phyloP scores from a whole-genome alignment of 768 basidiomycete genomes.

The Lactarius psammicola region DNA sequence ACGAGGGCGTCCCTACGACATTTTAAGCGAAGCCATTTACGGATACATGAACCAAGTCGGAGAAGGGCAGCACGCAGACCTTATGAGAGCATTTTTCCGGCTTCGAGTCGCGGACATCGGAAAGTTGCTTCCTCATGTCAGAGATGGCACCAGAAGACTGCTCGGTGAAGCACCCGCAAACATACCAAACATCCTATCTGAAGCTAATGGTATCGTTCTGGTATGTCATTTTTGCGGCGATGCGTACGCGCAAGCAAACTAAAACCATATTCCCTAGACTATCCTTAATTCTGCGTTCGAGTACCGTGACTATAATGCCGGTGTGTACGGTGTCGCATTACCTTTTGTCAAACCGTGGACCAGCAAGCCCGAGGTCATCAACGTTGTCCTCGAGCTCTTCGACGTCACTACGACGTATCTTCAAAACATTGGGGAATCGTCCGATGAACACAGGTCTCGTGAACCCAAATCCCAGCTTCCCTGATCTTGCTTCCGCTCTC shows the following conservation, averaged over 20 bases:
- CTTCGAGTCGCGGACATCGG: conserved; percentile 65
- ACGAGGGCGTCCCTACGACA: conserved; percentile 53
- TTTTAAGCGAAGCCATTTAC: conserved; percentile 69
- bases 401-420: conserved; percentile 54
- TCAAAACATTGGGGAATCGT: conserved; percentile 40
- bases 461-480: conserved; percentile 58
- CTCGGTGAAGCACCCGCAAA: conserved; percentile 47
- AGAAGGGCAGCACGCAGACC: conserved; percentile 64
- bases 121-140: conserved; percentile 59
- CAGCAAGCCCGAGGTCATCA: conserved; percentile 63
- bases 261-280: conserved; percentile 45
- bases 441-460: conserved; percentile 30
- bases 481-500: conserved; percentile 57
- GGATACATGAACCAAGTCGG: conserved; percentile 61
- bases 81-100: conserved; percentile 83
- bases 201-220: conserved; percentile 67
- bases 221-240: conserved; percentile 42
- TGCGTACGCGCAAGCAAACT: background rate
- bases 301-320: conserved; percentile 68
- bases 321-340: conserved; percentile 73
- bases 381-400: conserved; percentile 70
- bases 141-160: conserved; percentile 46
- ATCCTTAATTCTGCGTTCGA: conserved; percentile 69
- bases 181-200: conserved; percentile 48
- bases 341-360: conserved; percentile 84